Base-by-base conservation (phyloP, 169 alveolate species). In the Cryptosporidium meleagridis region DNA sequence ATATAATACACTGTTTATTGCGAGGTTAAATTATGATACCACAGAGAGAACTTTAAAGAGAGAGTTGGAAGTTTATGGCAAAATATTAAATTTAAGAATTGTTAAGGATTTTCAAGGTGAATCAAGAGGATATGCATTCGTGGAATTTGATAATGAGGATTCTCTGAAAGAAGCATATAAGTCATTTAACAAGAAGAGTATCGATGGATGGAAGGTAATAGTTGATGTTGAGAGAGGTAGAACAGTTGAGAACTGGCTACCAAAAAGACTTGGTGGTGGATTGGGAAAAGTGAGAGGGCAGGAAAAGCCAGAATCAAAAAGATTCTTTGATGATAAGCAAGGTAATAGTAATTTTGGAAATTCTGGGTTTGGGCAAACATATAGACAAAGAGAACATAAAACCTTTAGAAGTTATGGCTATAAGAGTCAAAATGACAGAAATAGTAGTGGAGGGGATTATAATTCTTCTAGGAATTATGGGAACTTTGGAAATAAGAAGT, bases 161-260 rank as follows among this genome's bases (percentile, higher is more conserved):
- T 95, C 94, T 67, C 91, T 94, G 31, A 86, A 93, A 75, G 61
- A 84, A 41, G 95, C 96, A 14, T 93, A 92, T 59, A 92, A 93
- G 35, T 69, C 92, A 33, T 95, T 93, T 8, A 94, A 94, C 62
- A 94, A 93, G 59, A 93, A 91, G 69, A 86, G 75, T 72, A 92
- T 95, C 31, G 97, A 96, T 85, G 98, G 97, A 4, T 93, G 93
- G 85, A 93, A 89, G 75, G 84, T 95, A 29, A 65, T 93, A 37
- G 96, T 95, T 7, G 98, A 96, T 86, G 93, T 75, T 45, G 98
- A 96, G 85, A 91, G 96, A 52, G 97, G 97, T 23, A 86, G 98
- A 85, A 94, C 95, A 16, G 94, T 91, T 65, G 85, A 84, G 33
- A 93, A 93, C 67, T 96, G 95, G 94, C 85, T 89, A 51, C 98